These are phyloP conservation scores for Wickerhamiella dianesei DNA, from an alignment of 805 yeast species.

Conservation along the genomic window DNA sequence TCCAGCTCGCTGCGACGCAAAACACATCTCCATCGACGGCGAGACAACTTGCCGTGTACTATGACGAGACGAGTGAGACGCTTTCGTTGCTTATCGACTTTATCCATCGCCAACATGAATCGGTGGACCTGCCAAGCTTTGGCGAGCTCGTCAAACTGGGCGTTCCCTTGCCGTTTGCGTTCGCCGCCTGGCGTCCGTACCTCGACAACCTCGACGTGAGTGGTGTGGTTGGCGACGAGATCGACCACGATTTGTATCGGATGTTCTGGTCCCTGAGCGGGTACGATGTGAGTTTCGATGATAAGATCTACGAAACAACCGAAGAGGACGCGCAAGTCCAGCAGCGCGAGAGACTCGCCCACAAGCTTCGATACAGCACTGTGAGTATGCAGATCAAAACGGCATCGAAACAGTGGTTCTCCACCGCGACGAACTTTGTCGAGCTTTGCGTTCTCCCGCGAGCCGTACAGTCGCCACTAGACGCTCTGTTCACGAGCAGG, in stretches of 20 bases:
- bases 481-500: constrained; percentile 12
- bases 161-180: neutral
- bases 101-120: neutral
- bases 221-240: neutral
- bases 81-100: neutral
- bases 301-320: neutral
- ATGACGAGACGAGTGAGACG: neutral
- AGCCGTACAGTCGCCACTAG: constrained; percentile 8
- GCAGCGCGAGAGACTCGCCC: neutral
- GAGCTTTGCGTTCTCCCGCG: constrained; percentile 7
- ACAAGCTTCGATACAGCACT: neutral
- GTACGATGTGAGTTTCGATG: neutral
- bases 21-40: neutral
- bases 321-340: neutral
- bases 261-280: neutral
- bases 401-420: neutral
- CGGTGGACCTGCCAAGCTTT: too few relatives aligned
- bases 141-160: too few relatives aligned
- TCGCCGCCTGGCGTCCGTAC: neutral
- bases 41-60: neutral
- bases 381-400: neutral
- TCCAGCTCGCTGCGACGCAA: neutral
- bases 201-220: neutral
- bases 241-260: neutral
- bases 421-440: neutral